These are phyloP conservation scores for Hibiscus mutabilis DNA, from an alignment of 345 rosid species.

Conservation along the genomic window DNA sequence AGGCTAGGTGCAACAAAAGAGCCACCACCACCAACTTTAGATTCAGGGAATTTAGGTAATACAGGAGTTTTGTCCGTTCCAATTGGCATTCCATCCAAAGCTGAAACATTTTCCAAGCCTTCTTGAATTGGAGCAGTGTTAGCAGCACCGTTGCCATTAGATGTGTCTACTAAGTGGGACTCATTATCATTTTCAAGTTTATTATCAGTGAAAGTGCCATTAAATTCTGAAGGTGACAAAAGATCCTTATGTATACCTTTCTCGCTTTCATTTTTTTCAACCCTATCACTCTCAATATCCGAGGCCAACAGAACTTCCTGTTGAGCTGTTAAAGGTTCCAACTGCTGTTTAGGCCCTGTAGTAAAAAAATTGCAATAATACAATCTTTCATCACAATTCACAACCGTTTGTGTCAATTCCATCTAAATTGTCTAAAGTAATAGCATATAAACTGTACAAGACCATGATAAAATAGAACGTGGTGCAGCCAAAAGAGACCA, in stretches of 20 bases:
- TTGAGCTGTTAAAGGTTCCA: constrained; percentile 58
- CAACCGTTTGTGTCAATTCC: neutral
- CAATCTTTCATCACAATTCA: neutral
- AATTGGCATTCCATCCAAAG: constrained; percentile 25
- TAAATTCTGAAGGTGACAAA: constrained; percentile 29
- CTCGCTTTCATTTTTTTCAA: constrained; percentile 23
- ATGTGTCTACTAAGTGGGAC: constrained; percentile 19
- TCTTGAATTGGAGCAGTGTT: constrained; percentile 23
- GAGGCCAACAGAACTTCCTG: constrained; percentile 43
- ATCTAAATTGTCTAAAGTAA: neutral
- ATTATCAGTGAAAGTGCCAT: constrained; percentile 31
- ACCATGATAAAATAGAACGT: neutral
- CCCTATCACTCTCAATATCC: constrained; percentile 32
- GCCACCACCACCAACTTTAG: constrained; percentile 25
- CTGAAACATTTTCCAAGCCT: constrained; percentile 29
- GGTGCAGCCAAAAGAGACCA: neutral
- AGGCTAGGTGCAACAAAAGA: constrained; percentile 20
- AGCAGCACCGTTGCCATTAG: constrained; percentile 21
- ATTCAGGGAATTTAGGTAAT: constrained; percentile 28
- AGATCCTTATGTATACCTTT: constrained; percentile 24
- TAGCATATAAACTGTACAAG: neutral
- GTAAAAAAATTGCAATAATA: constrained; percentile 7
- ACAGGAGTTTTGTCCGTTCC: constrained; percentile 28
- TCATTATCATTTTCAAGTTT: constrained; percentile 21
- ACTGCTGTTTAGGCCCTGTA: constrained; percentile 52